Percentiles rank a stretch among this genome's conserved stretches.
phyloP scores from a whole-genome alignment of 2,329 filamentous ascomycete genomes.

The Dendryphion nanum region DNA sequence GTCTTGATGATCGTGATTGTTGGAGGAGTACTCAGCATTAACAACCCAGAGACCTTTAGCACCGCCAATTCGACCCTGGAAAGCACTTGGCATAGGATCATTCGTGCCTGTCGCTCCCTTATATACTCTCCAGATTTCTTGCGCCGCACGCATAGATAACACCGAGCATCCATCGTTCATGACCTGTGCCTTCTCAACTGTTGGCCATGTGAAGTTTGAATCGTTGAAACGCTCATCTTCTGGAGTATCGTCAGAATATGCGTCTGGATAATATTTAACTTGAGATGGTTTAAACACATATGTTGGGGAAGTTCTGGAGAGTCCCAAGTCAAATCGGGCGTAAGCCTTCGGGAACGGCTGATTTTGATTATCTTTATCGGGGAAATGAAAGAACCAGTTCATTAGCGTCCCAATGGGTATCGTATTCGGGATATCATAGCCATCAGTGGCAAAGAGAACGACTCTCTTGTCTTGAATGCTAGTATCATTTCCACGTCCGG shows the following conservation, averaged over 20 bases:
- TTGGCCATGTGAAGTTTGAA: slow-evolving; percentile 18
- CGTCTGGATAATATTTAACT: slow-evolving; percentile 31
- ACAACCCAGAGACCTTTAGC: slow-evolving; percentile 76
- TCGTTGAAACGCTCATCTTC: slow-evolving; percentile 42
- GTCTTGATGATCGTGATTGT: slow-evolving; percentile 40
- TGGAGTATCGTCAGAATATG: slow-evolving; percentile 24
- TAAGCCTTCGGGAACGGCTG: slow-evolving; percentile 44
- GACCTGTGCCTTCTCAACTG: slow-evolving; percentile 13
- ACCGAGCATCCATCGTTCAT: slow-evolving; percentile 59
- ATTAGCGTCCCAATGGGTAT: slow-evolving; percentile 28
- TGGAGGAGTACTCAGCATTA: slow-evolving; percentile 49
- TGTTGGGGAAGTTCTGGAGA: slow-evolving; percentile 42
- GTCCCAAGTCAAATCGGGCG: slow-evolving; percentile 42
- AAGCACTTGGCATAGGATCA: slow-evolving; percentile 65
- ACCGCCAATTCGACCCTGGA: slow-evolving; percentile 68
- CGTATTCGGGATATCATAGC: slow-evolving; percentile 21
- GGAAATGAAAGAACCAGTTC: slow-evolving; percentile 43
- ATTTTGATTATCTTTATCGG: slow-evolving; percentile 31
- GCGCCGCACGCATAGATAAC: slow-evolving; percentile 62
- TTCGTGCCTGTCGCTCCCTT: slow-evolving; percentile 56
- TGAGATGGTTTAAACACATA: slow-evolving; percentile 38
- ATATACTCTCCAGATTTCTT: slow-evolving; percentile 51
- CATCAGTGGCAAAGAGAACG: slow-evolving; percentile 37
- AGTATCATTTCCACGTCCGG: slow-evolving; percentile 7
- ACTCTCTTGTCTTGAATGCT: slow-evolving; percentile 21